A percentile compares a stretch with the other conserved stretches of the same genome.
Conservation (phyloP, 306 rosid genomes). For the Prunus salicina region DNA sequence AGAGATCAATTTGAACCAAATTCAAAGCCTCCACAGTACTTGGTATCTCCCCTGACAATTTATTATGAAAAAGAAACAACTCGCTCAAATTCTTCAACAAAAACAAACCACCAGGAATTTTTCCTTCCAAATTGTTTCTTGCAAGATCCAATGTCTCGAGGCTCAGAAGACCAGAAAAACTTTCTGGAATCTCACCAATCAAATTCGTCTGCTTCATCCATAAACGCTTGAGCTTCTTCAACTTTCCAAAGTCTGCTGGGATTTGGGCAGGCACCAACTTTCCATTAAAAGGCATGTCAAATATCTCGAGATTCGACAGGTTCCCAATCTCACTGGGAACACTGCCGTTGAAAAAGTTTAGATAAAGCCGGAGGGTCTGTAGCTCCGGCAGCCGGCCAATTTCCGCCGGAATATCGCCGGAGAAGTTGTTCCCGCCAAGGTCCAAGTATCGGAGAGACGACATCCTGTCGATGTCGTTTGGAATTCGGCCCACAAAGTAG, state of each 20-base stretch:
- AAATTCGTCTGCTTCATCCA: constrained; percentile 46
- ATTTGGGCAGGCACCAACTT: constrained; percentile 32
- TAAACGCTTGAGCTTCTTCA: constrained; percentile 44
- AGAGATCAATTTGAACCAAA: constrained; percentile 39
- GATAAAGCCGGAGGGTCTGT: constrained; percentile 20
- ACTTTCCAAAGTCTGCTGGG: constrained; percentile 54
- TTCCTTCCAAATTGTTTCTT: constrained; percentile 48
- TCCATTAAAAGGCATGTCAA: constrained; percentile 37
- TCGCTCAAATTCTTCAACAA: constrained; percentile 36
- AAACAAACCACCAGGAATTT: constrained; percentile 53
- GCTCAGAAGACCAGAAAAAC: constrained; percentile 36
- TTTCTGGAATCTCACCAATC: constrained; percentile 57
- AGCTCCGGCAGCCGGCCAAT: constrained; percentile 47
- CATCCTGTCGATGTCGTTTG: constrained; percentile 48
- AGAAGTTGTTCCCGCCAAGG: constrained; percentile 64
- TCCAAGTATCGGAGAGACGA: constrained; percentile 36
- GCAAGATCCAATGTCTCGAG: constrained; percentile 55
- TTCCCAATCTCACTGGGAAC: constrained; percentile 62
- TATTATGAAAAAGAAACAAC: constrained; percentile 48
- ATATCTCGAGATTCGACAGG: constrained; percentile 49
- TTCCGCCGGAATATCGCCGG: constrained; percentile 55
- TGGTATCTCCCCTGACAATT: constrained; percentile 59
- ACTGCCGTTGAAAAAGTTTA: constrained; percentile 53
- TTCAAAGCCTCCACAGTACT: constrained; percentile 42
- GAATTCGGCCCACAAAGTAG: constrained; percentile 51